Percentiles rank a stretch among this genome's conserved stretches.
Evolutionary conservation across 106 monocot genomes (phyloP).

Genomic region (Dendrobium chrysotoxum): DNA sequence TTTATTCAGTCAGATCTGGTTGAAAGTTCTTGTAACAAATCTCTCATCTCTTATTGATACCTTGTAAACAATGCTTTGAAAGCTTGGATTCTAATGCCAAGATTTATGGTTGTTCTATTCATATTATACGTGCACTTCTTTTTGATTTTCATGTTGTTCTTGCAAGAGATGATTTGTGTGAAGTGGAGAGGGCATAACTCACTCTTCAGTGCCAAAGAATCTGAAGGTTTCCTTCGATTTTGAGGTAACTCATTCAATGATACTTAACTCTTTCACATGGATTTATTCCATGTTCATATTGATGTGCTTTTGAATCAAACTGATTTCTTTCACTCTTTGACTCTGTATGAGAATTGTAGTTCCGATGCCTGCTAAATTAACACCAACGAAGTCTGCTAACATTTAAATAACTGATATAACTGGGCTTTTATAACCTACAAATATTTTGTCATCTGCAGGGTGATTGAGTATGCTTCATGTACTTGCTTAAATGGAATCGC

Average conservation of each 20-base stretch:
- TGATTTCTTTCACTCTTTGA: not conserved
- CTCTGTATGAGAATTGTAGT: too few relatives aligned
- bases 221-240: not conserved
- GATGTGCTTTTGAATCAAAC: not conserved
- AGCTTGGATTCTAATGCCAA: conserved; percentile 22
- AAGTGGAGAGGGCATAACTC: conserved; percentile 23
- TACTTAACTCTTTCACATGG: not conserved
- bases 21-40: conserved; percentile 27
- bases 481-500: too few relatives aligned
- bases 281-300: not conserved
- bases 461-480: too few relatives aligned
- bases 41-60: conserved; percentile 8
- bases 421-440: too few relatives aligned
- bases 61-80: conserved; percentile 25
- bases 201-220: conserved; percentile 12
- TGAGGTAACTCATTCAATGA: not conserved
- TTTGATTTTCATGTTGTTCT: conserved; percentile 59
- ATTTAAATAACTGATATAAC: not conserved
- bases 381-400: not conserved
- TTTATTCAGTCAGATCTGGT: conserved; percentile 23
- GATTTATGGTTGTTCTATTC: conserved; percentile 22
- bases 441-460: too few relatives aligned
- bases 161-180: conserved; percentile 63
- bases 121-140: conserved; percentile 12
- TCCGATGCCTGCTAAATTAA: not conserved